These are phyloP conservation scores for Plasmodium yoelii DNA, from an alignment of 169 alveolate species.

Conservation along the genomic window DNA sequence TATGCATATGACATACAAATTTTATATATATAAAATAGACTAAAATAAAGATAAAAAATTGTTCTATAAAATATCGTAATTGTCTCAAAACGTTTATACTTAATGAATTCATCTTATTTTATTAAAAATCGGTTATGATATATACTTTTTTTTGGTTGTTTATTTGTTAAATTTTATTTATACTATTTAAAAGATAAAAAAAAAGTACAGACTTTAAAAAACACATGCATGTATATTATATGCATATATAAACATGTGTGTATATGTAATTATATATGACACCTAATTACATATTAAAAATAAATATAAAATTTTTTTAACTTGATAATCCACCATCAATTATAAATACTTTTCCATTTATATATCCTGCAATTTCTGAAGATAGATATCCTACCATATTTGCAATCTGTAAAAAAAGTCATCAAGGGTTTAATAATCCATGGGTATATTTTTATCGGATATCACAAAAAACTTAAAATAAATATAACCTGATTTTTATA, in stretches of 20 bases:
- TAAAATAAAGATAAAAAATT: too few species aligned
- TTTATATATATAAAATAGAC: too few species aligned
- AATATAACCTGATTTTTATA: neutral
- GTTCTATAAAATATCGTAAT: too few species aligned
- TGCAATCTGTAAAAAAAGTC: slow-evolving; percentile 77
- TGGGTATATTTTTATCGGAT: neutral
- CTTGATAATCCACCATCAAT: slow-evolving; percentile 79
- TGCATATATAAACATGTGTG: neutral
- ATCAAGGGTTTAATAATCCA: too few species aligned
- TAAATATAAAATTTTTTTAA: slow-evolving; percentile 4
- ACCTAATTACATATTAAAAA: neutral
- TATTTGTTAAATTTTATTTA: too few species aligned
- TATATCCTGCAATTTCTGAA: slow-evolving; percentile 81
- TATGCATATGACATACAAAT: too few species aligned
- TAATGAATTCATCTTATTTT: too few species aligned
- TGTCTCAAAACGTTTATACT: too few species aligned
- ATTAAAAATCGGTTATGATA: too few species aligned
- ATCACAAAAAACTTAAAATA: too few species aligned
- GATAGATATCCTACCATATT: slow-evolving; percentile 80
- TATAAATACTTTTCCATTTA: slow-evolving; percentile 79
- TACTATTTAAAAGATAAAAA: too few species aligned
- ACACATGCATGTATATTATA: neutral
- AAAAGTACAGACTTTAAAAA: neutral
- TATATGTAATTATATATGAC: slow-evolving; percentile 1
- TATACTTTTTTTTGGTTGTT: too few species aligned